Conservation (phyloP, 352 stramenopile genomes). For the Pythium brachiatum region DNA sequence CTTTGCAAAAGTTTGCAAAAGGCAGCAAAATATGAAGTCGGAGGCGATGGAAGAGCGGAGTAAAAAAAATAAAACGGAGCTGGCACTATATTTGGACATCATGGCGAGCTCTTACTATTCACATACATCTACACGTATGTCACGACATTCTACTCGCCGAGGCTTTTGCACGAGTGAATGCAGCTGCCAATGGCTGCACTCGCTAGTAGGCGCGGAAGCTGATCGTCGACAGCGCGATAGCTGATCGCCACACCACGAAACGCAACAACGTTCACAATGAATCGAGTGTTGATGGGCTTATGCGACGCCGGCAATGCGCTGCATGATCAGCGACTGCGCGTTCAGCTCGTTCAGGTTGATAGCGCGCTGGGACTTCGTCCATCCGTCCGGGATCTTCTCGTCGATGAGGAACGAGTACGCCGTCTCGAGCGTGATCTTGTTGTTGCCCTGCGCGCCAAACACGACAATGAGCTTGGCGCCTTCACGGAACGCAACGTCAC, state of each 20-base stretch:
- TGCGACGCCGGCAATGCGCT: constrained; percentile 16
- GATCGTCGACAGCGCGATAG: too few species aligned
- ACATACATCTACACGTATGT: not conserved
- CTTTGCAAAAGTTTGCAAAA: too few species aligned
- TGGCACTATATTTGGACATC: not conserved
- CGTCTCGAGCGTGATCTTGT: constrained; percentile 17
- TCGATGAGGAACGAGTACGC: constrained; percentile 20
- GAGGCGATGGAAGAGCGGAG: too few species aligned
- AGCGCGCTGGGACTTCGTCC: not conserved
- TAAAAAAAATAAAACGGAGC: too few species aligned
- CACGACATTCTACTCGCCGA: not conserved
- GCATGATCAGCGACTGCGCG: constrained; percentile 6
- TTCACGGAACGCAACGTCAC: not conserved
- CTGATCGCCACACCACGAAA: constrained; percentile 2
- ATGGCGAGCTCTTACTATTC: not conserved
- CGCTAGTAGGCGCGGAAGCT: too few species aligned
- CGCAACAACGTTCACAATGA: constrained; percentile 6
- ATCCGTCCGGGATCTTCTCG: constrained; percentile 18
- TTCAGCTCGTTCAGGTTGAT: constrained; percentile 17
- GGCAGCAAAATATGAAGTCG: too few species aligned
- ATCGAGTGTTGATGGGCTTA: constrained; percentile 5
- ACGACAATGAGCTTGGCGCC: constrained; percentile 21
- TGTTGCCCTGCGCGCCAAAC: constrained; percentile 15
- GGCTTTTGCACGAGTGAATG: not conserved
- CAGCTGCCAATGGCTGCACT: not conserved